A percentile compares a stretch with the other conserved stretches of the same genome.
These are phyloP conservation scores for Amphirosellinia nigrospora DNA, from an alignment of 495 filamentous ascomycete species.

Conservation along the genomic window DNA sequence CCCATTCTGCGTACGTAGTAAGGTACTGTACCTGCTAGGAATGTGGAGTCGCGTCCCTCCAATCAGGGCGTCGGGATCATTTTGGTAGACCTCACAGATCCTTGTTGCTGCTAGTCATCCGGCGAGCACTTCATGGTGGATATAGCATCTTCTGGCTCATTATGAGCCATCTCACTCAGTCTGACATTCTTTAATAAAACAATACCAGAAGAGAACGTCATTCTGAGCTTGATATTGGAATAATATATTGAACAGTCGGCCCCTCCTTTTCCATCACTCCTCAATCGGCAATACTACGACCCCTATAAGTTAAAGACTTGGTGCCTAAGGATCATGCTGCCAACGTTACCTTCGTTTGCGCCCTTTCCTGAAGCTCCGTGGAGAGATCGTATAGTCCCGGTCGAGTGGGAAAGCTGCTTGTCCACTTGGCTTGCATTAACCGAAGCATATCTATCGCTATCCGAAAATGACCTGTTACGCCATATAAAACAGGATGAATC, in stretches of 20 bases:
- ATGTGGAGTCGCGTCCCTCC: background rate
- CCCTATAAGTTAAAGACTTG: background rate
- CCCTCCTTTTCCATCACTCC: background rate
- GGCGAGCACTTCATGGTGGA: slow-evolving; percentile 11
- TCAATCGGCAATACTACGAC: background rate
- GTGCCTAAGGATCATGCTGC: slow-evolving; percentile 16
- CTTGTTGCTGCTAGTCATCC: slow-evolving; percentile 18
- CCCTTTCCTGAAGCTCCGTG: slow-evolving; percentile 74
- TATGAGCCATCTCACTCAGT: slow-evolving; percentile 17
- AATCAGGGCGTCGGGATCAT: background rate
- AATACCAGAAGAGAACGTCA: background rate
- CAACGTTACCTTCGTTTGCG: slow-evolving; percentile 68
- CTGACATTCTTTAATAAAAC: background rate
- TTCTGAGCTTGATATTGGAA: background rate
- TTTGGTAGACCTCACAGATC: background rate
- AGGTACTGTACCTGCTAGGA: background rate
- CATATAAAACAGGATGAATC: slow-evolving; percentile 61
- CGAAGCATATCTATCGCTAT: slow-evolving; percentile 65
- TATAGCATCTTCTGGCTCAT: slow-evolving; percentile 14
- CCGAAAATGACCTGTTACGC: slow-evolving; percentile 57
- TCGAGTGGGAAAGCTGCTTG: slow-evolving; percentile 80
- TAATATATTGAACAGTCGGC: background rate
- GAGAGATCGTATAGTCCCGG: slow-evolving; percentile 65
- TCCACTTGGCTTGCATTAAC: slow-evolving; percentile 76
- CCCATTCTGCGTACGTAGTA: no score